Percentiles rank a stretch among this genome's conserved stretches.
phyloP scores from a whole-genome alignment of 139 green algal genomes.

The Dunaliella primolecta region DNA sequence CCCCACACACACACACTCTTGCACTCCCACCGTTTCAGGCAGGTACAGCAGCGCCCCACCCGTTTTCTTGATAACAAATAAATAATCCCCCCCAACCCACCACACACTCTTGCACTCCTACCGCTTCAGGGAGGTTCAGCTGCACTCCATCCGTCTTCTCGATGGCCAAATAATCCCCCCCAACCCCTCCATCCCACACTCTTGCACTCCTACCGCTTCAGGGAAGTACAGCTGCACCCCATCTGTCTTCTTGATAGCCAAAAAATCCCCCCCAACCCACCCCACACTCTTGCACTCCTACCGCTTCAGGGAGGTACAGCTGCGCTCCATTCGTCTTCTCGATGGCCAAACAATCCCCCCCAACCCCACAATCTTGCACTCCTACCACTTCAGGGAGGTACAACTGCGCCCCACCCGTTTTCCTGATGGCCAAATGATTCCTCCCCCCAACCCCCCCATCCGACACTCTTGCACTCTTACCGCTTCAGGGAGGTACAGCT shows the following conservation, averaged over 20 bases:
- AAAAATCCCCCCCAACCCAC: neutral
- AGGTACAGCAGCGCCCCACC: slow-evolving; percentile 70
- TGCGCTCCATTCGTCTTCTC: slow-evolving; percentile 83
- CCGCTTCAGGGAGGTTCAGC: slow-evolving; percentile 36
- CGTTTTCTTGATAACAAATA: slow-evolving; percentile 73
- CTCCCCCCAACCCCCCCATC: neutral
- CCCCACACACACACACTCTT: neutral
- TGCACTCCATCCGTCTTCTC: slow-evolving; percentile 91
- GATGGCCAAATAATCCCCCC: slow-evolving; percentile 70
- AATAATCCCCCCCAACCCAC: no score
- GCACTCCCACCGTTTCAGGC: neutral
- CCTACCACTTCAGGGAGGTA: slow-evolving; percentile 27
- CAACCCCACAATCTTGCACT: neutral
- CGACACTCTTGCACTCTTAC: neutral
- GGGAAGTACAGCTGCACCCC: slow-evolving; percentile 65
- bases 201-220: slow-evolving; percentile 7
- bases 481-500: slow-evolving; percentile 47
- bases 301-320: slow-evolving; percentile 38
- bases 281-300: no score
- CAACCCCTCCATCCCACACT: neutral
- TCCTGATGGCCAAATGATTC: slow-evolving; percentile 90
- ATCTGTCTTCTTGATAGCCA: slow-evolving; percentile 89
- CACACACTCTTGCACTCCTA: no score
- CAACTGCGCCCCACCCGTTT: slow-evolving; percentile 82
- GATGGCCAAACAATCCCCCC: no score